Evolutionary conservation across 208 protist species (phyloP), one percentile per base, ranked within the genome.

Genomic region (Wallacemonas sp.): DNA sequence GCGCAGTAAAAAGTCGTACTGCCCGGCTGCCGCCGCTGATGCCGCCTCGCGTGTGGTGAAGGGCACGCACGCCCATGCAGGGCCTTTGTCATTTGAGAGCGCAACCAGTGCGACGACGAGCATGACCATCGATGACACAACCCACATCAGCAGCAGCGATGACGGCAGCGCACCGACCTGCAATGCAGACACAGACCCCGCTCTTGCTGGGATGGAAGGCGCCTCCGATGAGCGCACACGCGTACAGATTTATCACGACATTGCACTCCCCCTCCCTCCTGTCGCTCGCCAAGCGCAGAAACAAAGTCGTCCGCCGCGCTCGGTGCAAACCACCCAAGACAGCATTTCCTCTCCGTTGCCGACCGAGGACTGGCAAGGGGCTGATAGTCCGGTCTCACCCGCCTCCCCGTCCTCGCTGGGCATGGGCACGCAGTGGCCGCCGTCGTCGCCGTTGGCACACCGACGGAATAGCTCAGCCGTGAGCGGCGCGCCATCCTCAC

Each of bases 1-100:
- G 56, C 14, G 56, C 56, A 49, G 56, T 27, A 62, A 47, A 30
- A 19, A 19, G 22, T 33, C n/a, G n/a, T n/a, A 62, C 11, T 45
- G 22, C 56, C 5, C 56, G 31, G 5, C 38, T 11, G 17, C 38
- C 11, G 4, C 38, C 19, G 5, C 38, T 24, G 51, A 22, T n/a
- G n/a, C n/a, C 17, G 22, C 5, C 2, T 38, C 15, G 51, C 2
- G n/a, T 5, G 51, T 21, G 22, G 6, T n/a, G 46, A 26, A 49
- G 15, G 44, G 21, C 21, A 12, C 46, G 9, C 6, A 26, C 26
- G 21, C 17, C 51, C 51, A 58, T n/a, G 30, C 6, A 4, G 30
- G 51, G 3, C 51, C 51, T 3, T 19, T 58, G 28, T 58, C 51
- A 4, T 24, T 39, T 21, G 51, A 58, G 17, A 58, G 12, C 28